These are phyloP conservation scores for Parascedosporium putredinis DNA, from an alignment of 2,329 filamentous ascomycete genomes.

Conservation along the genomic window DNA sequence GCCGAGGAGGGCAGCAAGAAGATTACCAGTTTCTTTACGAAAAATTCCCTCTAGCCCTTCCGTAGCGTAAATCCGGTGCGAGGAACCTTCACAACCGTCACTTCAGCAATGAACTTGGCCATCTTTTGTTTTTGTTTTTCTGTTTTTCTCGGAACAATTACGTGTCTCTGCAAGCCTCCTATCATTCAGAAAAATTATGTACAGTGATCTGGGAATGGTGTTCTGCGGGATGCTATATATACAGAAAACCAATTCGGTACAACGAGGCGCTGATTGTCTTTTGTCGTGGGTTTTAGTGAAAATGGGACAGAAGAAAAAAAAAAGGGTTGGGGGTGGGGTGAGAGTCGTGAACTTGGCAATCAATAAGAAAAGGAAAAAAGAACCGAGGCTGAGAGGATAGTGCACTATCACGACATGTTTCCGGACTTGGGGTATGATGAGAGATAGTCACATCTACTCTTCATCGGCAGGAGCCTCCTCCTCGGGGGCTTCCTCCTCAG, in stretches of 20 bases:
- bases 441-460: no score
- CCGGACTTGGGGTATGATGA: no score
- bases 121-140: neutral
- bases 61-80: no score
- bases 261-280: neutral
- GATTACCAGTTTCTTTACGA: conserved; percentile 7
- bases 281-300: neutral
- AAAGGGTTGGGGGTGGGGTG: no score
- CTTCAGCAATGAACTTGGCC: no score
- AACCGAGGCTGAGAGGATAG: no score
- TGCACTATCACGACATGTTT: no score
- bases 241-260: conserved; percentile 2
- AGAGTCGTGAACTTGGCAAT: neutral
- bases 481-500: neutral
- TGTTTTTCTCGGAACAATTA: no score
- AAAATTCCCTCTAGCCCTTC: no score
- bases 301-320: neutral
- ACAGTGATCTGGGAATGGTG: neutral
- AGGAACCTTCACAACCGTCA: no score
- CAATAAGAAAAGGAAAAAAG: neutral
- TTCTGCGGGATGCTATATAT: conserved; percentile 3
- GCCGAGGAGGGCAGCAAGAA: neutral
- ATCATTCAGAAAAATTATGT: conserved; percentile 2
- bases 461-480: conserved; percentile 1
- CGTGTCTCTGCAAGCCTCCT: conserved; percentile 1